These are phyloP conservation scores for Globisporangium polare DNA, from an alignment of 352 stramenopile genomes.

Conservation along the genomic window DNA sequence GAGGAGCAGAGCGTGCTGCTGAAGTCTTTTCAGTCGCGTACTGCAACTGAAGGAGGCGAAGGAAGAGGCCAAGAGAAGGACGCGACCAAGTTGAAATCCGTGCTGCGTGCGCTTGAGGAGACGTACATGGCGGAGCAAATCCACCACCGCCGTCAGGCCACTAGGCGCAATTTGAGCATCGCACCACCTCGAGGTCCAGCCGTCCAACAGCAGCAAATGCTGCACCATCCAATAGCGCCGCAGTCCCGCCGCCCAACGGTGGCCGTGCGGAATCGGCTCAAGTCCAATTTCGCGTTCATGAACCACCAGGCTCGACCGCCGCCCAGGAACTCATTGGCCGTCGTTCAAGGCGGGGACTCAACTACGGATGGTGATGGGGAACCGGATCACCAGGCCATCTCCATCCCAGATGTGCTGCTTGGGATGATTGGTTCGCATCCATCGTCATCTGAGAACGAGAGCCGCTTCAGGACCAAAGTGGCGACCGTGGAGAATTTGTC, in stretches of 20 bases:
- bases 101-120: slow-evolving; percentile 52
- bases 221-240: slow-evolving; percentile 11
- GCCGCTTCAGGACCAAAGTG: slow-evolving; percentile 8
- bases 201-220: too few relatives aligned
- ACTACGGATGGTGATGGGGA: not conserved
- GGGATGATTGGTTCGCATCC: slow-evolving; percentile 22
- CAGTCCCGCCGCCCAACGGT: slow-evolving; percentile 7
- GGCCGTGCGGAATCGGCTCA: slow-evolving; percentile 5
- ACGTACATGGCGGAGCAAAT: slow-evolving; percentile 62
- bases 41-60: not conserved
- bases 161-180: slow-evolving; percentile 21
- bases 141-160: slow-evolving; percentile 36
- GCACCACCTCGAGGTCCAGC: not conserved
- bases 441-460: slow-evolving; percentile 14
- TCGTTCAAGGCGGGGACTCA: not conserved
- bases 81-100: slow-evolving; percentile 27
- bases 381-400: slow-evolving; percentile 10
- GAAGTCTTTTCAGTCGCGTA: slow-evolving; percentile 22
- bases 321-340: not conserved
- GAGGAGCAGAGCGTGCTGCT: slow-evolving; percentile 47
- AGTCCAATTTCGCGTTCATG: slow-evolving; percentile 12
- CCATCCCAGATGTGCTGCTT: slow-evolving; percentile 48
- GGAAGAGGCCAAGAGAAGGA: not conserved
- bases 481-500: not conserved
- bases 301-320: not conserved